Evolutionary conservation across 2,329 filamentous ascomycete species (phyloP), one percentile per base, ranked within the genome.

Genomic region (Penicillium nordicum): DNA sequence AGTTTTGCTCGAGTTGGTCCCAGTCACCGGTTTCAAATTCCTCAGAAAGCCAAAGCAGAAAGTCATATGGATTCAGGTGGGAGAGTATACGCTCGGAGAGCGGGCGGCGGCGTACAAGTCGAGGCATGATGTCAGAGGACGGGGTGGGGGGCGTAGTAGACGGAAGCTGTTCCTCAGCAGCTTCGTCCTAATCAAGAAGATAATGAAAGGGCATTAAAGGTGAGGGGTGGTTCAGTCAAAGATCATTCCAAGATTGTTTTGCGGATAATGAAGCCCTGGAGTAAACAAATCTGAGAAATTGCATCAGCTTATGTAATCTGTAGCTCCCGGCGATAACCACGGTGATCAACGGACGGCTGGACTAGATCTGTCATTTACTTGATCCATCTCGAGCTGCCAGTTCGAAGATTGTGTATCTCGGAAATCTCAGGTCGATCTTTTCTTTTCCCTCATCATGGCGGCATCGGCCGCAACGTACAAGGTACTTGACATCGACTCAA

Each of bases 21-120:
- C 92, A 95, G 66, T 96, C 90, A 69, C 88, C 87, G 29, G 91
- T 91, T 71, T 97, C 92, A 58, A 99, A 83, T 76, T 96, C 90
- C 72, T 97, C 93, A 0, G 90, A 95, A 2, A 96, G 75, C 89
- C 91, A 96, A 18, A 99, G 84, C 52, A 94, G 78, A 69, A 93
- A 89, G 76, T 99, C 94, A 78, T 89, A 88, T 3, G 90, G 91
- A 69, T 97, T 93, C 57, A 97, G 79, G 73, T 86, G 86, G 55
- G 89, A 82, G 71, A 86, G 85, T 72, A 97, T 82, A 72, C 93
- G 90, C 81, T 97, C 88, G 30, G 78, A 72, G 64, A 96, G 82
- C 72, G 94, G 88, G 71, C 85, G 85, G 67, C 86, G 87, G 71
- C 94, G 91, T 65, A 99, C 86, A 60, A 96, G 83, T 68, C 88